Percentiles rank a stretch among this genome's conserved stretches.
Evolutionary conservation across 2,329 filamentous ascomycete genomes (phyloP).

Genomic region (Didymella pinodella): DNA sequence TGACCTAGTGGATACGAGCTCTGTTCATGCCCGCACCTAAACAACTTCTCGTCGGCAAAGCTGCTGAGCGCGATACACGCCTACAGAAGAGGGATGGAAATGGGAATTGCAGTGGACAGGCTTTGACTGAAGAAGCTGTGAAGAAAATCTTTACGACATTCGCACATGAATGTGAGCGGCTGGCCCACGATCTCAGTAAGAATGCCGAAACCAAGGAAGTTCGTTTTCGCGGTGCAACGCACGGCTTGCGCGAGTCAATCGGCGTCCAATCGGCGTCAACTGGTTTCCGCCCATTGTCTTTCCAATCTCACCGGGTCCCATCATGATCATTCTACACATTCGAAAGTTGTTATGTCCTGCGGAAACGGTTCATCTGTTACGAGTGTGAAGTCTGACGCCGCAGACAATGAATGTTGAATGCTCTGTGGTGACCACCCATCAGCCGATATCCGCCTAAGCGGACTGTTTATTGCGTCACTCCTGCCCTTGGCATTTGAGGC

Average conservation of each 20-base stretch:
- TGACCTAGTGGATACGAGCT: not conserved
- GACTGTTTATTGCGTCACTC: conserved; percentile 14
- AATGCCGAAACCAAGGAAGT: conserved; percentile 11
- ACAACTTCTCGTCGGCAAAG: not conserved
- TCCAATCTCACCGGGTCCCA: not conserved
- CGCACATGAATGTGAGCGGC: not conserved
- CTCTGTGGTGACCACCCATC: not conserved
- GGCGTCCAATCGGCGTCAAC: conserved; percentile 17
- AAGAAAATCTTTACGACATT: not conserved
- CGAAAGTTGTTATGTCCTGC: not conserved
- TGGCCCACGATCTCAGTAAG: conserved; percentile 9
- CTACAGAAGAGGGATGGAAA: not conserved
- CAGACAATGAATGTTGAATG: not conserved
- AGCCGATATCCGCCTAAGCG: conserved; percentile 18
- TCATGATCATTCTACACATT: not conserved
- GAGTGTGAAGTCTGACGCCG: not conserved
- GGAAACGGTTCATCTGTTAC: too few relatives aligned
- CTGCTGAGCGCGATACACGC: not conserved
- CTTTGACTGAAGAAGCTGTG: not conserved
- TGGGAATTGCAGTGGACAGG: too few relatives aligned
- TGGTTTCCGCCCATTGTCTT: conserved; percentile 13
- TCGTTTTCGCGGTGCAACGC: conserved; percentile 6
- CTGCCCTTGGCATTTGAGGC: conserved; percentile 5
- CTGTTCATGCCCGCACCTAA: not conserved
- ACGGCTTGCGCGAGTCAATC: conserved; percentile 11